Evolutionary conservation across 1,139 yeast genomes (phyloP), one percentile per base, ranked within the genome.

Genomic region (Pichia sp.): DNA sequence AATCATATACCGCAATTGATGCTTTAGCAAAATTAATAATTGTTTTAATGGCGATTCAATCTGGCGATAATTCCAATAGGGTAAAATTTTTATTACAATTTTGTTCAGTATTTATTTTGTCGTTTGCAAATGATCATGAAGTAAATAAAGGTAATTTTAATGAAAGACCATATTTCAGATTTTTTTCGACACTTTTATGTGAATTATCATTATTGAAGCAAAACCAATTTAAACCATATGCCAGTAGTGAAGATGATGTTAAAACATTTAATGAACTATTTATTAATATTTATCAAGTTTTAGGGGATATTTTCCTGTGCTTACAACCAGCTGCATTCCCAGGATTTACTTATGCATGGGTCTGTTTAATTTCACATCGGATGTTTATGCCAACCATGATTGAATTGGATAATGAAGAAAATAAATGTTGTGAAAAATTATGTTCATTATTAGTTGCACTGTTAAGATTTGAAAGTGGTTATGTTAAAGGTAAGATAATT

Each of bases 271-370:
- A 64, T 30, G 67, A 63, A 11, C 73, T 77, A 51, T 68, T 68
- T 51, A 54, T 56, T 20, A 72, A 73, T 40, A 76, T 85, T 54
- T 87, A 76, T 64, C 65, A 74, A 37, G 67, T 72, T 22, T 61
- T 90, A 49, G 87, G 90, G 1, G 87, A 86, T 33, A 73, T 78
- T 36, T 73, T 92, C 58, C 78, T 80, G 50, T 71, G 83, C 7
- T 67, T 87, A 46, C 97, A 94, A 64, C 98, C 98, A 8, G 68
- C 85, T 37, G 83, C 92, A 3, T 85, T 84, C 70, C 97, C 97
- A 1, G 97, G 95, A 0, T 92, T 92, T 60, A 80, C 96, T 0
- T 89, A 92, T 71, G 94, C 96, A 1, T 92, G 98, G 98, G 79
- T 89, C 54, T 82, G 96, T 4, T 71, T 92, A 57, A 75, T 90